Percentiles rank a stretch among this genome's conserved stretches.
These are phyloP conservation scores for Lactifluus echinatus DNA, from an alignment of 768 basidiomycete genomes.

Conservation along the genomic window DNA sequence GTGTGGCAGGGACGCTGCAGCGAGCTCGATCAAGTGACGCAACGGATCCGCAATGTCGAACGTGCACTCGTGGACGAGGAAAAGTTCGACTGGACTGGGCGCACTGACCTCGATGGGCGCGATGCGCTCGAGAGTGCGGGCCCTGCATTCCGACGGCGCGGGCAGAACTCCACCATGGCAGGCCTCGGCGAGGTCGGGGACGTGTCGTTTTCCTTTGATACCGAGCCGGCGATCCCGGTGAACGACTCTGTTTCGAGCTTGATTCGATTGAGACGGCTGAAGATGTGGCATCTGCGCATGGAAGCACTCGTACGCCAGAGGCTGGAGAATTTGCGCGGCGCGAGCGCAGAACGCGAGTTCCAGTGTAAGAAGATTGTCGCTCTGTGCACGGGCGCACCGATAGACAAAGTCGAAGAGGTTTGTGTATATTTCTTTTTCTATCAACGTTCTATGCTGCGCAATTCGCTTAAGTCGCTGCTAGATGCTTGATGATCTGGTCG, in stretches of 20 bases:
- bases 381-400: slow-evolving; percentile 75
- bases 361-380: slow-evolving; percentile 90
- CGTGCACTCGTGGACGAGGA: slow-evolving; percentile 73
- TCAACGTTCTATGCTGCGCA: not conserved
- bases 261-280: slow-evolving; percentile 65
- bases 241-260: slow-evolving; percentile 51
- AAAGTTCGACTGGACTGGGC: slow-evolving; percentile 83
- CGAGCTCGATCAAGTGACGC: slow-evolving; percentile 74
- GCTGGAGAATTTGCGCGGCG: slow-evolving; percentile 62
- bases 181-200: slow-evolving; percentile 59
- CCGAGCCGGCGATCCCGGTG: slow-evolving; percentile 63
- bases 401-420: slow-evolving; percentile 87
- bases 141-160: slow-evolving; percentile 65
- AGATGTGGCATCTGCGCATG: slow-evolving; percentile 75
- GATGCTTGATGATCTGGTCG: slow-evolving; percentile 79
- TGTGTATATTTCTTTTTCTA: slow-evolving; percentile 24
- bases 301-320: slow-evolving; percentile 65
- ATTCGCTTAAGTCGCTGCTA: slow-evolving; percentile 27
- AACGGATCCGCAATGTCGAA: slow-evolving; percentile 78
- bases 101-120: slow-evolving; percentile 39
- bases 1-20: slow-evolving; percentile 62
- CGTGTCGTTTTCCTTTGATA: slow-evolving; percentile 52
- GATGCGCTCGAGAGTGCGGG: slow-evolving; percentile 36
- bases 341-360: slow-evolving; percentile 81
- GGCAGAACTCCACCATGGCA: slow-evolving; percentile 55